phyloP scores from a whole-genome alignment of 1,284 basidiomycete genomes.

The Cryptococcus hybrid region DNA sequence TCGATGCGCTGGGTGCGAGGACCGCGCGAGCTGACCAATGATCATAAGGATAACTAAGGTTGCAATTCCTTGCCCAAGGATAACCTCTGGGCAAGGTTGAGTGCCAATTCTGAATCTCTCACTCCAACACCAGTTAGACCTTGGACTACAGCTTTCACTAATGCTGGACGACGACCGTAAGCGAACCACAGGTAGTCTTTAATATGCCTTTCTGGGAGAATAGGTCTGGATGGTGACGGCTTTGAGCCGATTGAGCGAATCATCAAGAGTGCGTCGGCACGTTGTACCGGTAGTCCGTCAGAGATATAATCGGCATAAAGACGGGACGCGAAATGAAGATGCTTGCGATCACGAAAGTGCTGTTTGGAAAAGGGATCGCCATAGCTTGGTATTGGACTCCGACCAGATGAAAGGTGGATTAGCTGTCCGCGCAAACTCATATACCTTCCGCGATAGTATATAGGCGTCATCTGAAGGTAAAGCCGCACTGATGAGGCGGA shows the following conservation, averaged over 20 bases:
- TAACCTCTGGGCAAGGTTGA: slow-evolving; percentile 23
- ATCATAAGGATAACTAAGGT: slow-evolving; percentile 10
- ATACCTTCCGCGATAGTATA: slow-evolving; percentile 17
- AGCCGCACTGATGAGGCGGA: slow-evolving; percentile 8
- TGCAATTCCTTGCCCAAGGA: neutral
- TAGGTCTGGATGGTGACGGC: slow-evolving; percentile 19
- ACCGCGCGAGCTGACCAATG: slow-evolving; percentile 18
- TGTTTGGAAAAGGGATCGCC: slow-evolving; percentile 24
- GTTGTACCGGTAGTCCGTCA: slow-evolving; percentile 22
- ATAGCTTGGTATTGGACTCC: slow-evolving; percentile 5
- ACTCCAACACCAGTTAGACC: slow-evolving; percentile 13
- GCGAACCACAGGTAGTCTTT: slow-evolving; percentile 35
- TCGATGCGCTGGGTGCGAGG: slow-evolving; percentile 11
- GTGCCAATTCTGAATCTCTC: slow-evolving; percentile 27
- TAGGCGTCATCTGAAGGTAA: slow-evolving; percentile 16
- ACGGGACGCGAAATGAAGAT: slow-evolving; percentile 37
- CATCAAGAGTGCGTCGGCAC: slow-evolving; percentile 19
- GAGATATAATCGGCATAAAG: slow-evolving; percentile 38
- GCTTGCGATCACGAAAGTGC: slow-evolving; percentile 9
- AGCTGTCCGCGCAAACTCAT: slow-evolving; percentile 16
- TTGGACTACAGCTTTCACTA: slow-evolving; percentile 27
- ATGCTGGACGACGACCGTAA: slow-evolving; percentile 1
- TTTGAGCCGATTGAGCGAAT: slow-evolving; percentile 25
- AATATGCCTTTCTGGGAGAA: slow-evolving; percentile 41
- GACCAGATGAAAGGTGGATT: slow-evolving; percentile 18